Base-by-base conservation (phyloP, 768 basidiomycete genomes). In the Psilocybe azurescens region DNA sequence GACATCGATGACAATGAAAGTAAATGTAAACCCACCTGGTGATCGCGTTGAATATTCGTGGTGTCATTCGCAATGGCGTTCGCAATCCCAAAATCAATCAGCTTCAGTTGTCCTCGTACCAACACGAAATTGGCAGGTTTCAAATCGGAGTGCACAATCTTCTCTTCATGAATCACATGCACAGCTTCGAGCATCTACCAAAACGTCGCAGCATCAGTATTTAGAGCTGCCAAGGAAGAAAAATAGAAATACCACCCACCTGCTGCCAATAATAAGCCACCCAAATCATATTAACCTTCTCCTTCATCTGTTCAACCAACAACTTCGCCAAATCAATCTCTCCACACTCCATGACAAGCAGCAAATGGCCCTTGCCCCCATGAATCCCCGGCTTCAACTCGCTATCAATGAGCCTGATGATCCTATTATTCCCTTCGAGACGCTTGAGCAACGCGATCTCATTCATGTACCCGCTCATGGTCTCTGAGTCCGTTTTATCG, bases 61-160 rank as follows among this genome's bases (percentile, higher is more conserved):
- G 97, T 99, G 69, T 99, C 97, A 71, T 96, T 98, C 16, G 96
- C 95, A 66, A 99, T 97, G 8, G 96, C 96, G 72, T 98, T 98
- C 13, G 97, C 96, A 70, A 99, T 99, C n/a, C 97, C 97, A 71
- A 99, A 99, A 74, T 99, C 97, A 66, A 99, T 99, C 64, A 99
- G 79, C 83, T 99, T 99, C 59, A 99, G 81, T 66, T 94, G 91
- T 5, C 97, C 97, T 61, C 90, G 89, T 59, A 99, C 97, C 32
- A 99, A 82, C 20, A 99, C 96, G 67, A 99, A 99, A 75, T 99
- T 99, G 3, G 97, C 97, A 5, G 97, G 97, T 73, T 99, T 99
- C 58, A 99, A 82, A 75, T 99, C 97, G 18, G 96, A 97, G 76
- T 99, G 97, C 2, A 99, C 97, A 63, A 99, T 97, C 77, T 97